phyloP scores from a whole-genome alignment of 208 protist genomes.

The Leishmania guyanensis region DNA sequence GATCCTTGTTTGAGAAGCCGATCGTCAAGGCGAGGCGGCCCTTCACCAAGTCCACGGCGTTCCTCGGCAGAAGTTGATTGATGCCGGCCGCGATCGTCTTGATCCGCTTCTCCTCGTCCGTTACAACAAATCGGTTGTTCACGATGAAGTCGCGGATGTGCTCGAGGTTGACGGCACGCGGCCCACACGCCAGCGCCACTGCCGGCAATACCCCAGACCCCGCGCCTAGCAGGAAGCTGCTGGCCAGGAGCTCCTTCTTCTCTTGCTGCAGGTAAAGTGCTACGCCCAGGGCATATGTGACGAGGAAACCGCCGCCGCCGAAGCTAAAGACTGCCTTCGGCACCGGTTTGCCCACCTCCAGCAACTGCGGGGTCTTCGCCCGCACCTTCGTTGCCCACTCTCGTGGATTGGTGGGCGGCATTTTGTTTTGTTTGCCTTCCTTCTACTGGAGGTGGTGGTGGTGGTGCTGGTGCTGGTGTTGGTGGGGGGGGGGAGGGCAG shows the following conservation, averaged over 20 bases:
- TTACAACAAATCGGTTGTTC: constrained; percentile 76
- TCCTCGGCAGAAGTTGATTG: constrained; percentile 74
- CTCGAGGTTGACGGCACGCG: constrained; percentile 72
- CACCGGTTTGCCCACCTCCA: constrained; percentile 81
- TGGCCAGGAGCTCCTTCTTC: constrained; percentile 69
- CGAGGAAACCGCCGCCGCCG: constrained; percentile 84
- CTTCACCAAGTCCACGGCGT: constrained; percentile 72
- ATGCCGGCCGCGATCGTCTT: constrained; percentile 71
- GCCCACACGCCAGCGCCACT: constrained; percentile 77
- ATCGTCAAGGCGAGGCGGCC: constrained; percentile 86
- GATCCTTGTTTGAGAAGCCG: constrained; percentile 84
- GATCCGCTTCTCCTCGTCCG: constrained; percentile 74
- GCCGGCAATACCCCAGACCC: constrained; percentile 84
- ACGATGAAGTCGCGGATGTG: constrained; percentile 82
- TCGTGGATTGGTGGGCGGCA: constrained; percentile 63
- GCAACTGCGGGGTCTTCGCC: constrained; percentile 78
- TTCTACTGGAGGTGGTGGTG: neutral
- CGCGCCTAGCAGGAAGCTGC: constrained; percentile 81
- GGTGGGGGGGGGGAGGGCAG: neutral
- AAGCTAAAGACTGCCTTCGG: constrained; percentile 88
- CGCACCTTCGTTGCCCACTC: constrained; percentile 81
- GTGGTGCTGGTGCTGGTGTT: neutral
- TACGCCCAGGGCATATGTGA: constrained; percentile 88
- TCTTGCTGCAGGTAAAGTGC: constrained; percentile 89
- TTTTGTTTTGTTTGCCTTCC: constrained; percentile 2